Percentiles rank a stretch among this genome's conserved stretches.
These are phyloP conservation scores for Penicillium sp. DNA, from an alignment of 2,329 filamentous ascomycete genomes.

Conservation along the genomic window DNA sequence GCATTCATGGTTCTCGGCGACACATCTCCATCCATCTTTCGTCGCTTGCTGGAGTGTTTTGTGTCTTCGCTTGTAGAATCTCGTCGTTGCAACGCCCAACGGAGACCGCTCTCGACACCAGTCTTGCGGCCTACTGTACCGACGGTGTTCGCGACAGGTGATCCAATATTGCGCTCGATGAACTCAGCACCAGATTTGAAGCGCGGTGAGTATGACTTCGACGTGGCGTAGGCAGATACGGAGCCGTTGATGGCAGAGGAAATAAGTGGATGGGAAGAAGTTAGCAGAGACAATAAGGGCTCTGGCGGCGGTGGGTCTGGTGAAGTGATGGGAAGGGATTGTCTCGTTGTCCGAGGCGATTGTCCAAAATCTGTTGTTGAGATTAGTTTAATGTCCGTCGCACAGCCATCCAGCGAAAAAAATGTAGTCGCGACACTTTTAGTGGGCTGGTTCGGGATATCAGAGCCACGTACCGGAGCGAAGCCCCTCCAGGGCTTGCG, in stretches of 20 bases:
- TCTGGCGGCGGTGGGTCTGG: conserved; percentile 58
- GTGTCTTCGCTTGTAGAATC: conserved; percentile 35
- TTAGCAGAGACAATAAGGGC: conserved; percentile 80
- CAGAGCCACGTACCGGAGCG: conserved; percentile 59
- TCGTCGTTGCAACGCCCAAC: conserved; percentile 68
- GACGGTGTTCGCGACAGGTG: conserved; percentile 81
- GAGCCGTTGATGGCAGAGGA: conserved; percentile 82
- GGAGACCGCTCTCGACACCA: conserved; percentile 80
- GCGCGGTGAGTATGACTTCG: conserved; percentile 85
- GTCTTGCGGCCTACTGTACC: conserved; percentile 79
- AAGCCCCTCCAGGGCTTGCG: conserved; percentile 72
- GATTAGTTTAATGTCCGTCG: conserved; percentile 10
- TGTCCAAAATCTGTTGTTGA: conserved; percentile 61
- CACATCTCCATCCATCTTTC: conserved; percentile 42
- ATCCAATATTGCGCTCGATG: conserved; percentile 78
- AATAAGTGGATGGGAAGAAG: conserved; percentile 81
- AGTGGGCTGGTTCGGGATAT: not conserved
- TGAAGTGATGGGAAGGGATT: conserved; percentile 32
- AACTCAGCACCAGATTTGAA: conserved; percentile 89
- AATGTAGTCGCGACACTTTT: not conserved
- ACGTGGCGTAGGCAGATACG: conserved; percentile 77
- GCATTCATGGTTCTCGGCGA: conserved; percentile 45
- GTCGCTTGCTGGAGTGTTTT: conserved; percentile 38
- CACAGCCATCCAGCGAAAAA: not conserved
- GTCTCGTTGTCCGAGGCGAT: conserved; percentile 53